Conservation (phyloP, 768 basidiomycete genomes). For the Collybia mongolica region DNA sequence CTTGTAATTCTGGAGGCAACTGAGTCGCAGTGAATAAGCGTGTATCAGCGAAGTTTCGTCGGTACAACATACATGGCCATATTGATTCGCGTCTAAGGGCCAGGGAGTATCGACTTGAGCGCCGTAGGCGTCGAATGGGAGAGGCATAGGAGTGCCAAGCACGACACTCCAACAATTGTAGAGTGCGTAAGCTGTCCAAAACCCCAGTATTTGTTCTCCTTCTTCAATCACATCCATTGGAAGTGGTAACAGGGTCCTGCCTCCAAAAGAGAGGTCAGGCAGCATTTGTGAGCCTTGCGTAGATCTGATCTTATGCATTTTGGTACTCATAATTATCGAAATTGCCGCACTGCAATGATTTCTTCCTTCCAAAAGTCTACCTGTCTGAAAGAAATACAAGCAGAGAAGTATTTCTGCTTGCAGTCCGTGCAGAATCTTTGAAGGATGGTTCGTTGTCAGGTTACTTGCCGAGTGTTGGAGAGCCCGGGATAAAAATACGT, state of each 20-base stretch:
- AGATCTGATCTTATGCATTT: conserved; percentile 44
- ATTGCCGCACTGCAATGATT: conserved; percentile 51
- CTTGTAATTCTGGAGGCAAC: conserved; percentile 42
- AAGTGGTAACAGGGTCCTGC: conserved; percentile 35
- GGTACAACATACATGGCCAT: conserved; percentile 28
- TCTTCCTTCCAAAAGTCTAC: conserved; percentile 56
- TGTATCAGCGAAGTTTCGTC: neutral
- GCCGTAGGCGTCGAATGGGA: conserved; percentile 46
- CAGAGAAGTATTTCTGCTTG: conserved; percentile 61
- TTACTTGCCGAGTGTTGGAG: conserved; percentile 42
- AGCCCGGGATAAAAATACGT: conserved; percentile 45
- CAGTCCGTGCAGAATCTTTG: conserved; percentile 46
- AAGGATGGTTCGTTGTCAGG: conserved; percentile 43
- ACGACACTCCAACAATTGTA: conserved; percentile 55
- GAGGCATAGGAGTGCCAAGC: conserved; percentile 46
- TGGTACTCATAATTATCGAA: conserved; percentile 40
- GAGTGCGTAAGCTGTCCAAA: conserved; percentile 59
- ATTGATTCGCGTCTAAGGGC: conserved; percentile 42
- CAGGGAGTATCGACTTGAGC: conserved; percentile 49
- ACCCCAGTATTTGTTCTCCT: conserved; percentile 61
- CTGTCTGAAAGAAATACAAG: conserved; percentile 59
- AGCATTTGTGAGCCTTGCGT: conserved; percentile 30
- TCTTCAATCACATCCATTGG: conserved; percentile 48
- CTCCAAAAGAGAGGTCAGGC: conserved; percentile 33
- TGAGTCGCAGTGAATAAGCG: conserved; percentile 19